Base-by-base conservation (phyloP, 2,329 filamentous ascomycete species). In the Neopestalotiopsis sp. region DNA sequence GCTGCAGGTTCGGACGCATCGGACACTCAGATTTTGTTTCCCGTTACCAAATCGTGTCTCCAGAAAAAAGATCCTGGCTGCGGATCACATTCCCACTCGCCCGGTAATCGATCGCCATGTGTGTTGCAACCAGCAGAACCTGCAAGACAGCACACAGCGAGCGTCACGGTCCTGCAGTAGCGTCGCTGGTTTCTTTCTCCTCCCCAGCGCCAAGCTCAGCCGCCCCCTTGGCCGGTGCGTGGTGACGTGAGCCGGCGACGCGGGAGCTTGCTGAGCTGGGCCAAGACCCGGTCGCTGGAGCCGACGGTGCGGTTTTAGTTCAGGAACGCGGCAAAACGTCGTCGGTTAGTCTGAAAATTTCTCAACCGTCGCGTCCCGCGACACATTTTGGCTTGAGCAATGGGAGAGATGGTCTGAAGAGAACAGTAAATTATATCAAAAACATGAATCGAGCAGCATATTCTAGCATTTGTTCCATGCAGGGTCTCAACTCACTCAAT, bases 161-260 rank as follows among this genome's bases (percentile, higher is more conserved):
- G 56, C n/a, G 56, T 59, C 57, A 59, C 24, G 57, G 57, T 13
- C 57, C 30, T 59, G 57, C 57, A 59, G 30, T 59, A 59, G 57
- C 57, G 49, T 56, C 49, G 45, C 45, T 52, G 17, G 17, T 20
- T 20, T 9, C n/a, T 28, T 28, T 28, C 24, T 28, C 24, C 24
- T n/a, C 45, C 45, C 45, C 45, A 52, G 45, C 17, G n/a, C 45
- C 45, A 52, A 52, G 5, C n/a, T 17, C 45, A 20, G 17, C n/a
- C n/a, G 45, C 45, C 45, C 45, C 45, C 45, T 9, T n/a, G 17
- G 9, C 45, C 45, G 17, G 45, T 9, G n/a, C 17, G 45, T 20
- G 9, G 45, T 52, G 45, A 52, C 45, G 45, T 52, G 45, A 52
- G 45, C 45, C 45, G 45, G 45, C 34, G 14, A 52, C 17, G 17